Percentiles rank a stretch among this genome's conserved stretches.
Evolutionary conservation across 768 basidiomycete species (phyloP).

Genomic region (Mycena alexandri): DNA sequence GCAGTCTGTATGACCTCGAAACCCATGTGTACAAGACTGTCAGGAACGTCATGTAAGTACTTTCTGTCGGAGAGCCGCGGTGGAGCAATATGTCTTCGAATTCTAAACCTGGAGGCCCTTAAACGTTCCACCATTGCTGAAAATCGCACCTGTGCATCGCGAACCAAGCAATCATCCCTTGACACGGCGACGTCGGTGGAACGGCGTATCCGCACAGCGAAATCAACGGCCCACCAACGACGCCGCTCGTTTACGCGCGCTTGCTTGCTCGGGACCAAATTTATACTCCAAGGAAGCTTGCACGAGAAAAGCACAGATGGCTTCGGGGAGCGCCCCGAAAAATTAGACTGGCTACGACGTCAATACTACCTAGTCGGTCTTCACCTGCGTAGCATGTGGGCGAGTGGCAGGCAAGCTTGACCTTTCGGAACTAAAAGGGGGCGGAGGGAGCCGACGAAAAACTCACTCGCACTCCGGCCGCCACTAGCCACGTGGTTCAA

Average conservation of each 20-base stretch:
- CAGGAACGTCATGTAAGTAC: too few relatives aligned
- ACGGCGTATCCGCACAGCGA: slow-evolving; percentile 3
- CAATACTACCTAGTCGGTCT: too few relatives aligned
- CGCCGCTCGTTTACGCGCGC: background rate
- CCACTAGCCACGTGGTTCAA: too few relatives aligned
- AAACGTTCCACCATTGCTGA: too few relatives aligned
- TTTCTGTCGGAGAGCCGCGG: too few relatives aligned
- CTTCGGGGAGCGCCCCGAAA: background rate
- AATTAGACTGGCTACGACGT: background rate
- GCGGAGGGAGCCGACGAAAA: background rate
- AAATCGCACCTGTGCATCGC: too few relatives aligned
- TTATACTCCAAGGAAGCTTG: slow-evolving; percentile 15
- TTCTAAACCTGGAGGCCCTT: too few relatives aligned
- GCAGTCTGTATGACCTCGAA: too few relatives aligned
- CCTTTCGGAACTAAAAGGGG: background rate
- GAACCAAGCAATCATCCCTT: too few relatives aligned
- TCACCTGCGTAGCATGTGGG: background rate
- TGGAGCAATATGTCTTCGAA: too few relatives aligned
- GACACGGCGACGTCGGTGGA: background rate
- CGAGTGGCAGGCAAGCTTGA: background rate
- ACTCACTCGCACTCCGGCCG: too few relatives aligned
- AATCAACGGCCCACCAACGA: slow-evolving; percentile 12
- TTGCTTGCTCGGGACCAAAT: slow-evolving; percentile 17
- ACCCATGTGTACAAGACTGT: too few relatives aligned
- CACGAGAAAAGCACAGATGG: background rate